phyloP scores from a whole-genome alignment of 208 protist species.

The Trypanosoma scelopori region DNA sequence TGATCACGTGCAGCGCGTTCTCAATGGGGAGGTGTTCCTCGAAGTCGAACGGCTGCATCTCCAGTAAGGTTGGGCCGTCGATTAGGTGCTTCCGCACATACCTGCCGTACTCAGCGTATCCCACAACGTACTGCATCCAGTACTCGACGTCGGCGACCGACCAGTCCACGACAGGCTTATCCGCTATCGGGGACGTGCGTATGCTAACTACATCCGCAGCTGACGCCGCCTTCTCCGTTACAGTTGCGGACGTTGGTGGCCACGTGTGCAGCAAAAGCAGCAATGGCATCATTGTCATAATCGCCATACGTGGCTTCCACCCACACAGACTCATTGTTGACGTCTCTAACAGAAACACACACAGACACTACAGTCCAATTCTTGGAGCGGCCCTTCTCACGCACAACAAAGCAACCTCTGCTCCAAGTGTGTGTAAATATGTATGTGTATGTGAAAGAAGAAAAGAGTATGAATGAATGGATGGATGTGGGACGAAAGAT shows the following conservation, averaged over 20 bases:
- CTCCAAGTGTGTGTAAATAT: too few species aligned
- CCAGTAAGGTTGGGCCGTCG: slow-evolving; percentile 52
- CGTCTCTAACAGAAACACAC: too few species aligned
- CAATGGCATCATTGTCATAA: neutral
- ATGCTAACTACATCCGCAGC: neutral
- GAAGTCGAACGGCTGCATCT: slow-evolving; percentile 52
- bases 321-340: too few species aligned
- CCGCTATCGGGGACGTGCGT: slow-evolving; percentile 3
- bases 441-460: too few species aligned
- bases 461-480: too few species aligned
- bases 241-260: neutral
- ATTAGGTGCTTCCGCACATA: slow-evolving; percentile 50
- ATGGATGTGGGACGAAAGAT: too few species aligned
- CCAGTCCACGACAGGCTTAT: slow-evolving; percentile 44
- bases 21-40: slow-evolving; percentile 56
- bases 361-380: too few species aligned
- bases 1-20: slow-evolving; percentile 53
- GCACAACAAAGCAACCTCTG: too few species aligned
- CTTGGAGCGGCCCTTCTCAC: too few species aligned
- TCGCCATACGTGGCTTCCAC: neutral
- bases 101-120: slow-evolving; percentile 49
- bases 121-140: slow-evolving; percentile 59
- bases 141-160: slow-evolving; percentile 39
- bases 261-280: neutral
- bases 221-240: neutral